A percentile compares a stretch with the other conserved stretches of the same genome.
Conservation (phyloP, 192 early-diverging fungal genomes). For the Coemansia sp. region DNA sequence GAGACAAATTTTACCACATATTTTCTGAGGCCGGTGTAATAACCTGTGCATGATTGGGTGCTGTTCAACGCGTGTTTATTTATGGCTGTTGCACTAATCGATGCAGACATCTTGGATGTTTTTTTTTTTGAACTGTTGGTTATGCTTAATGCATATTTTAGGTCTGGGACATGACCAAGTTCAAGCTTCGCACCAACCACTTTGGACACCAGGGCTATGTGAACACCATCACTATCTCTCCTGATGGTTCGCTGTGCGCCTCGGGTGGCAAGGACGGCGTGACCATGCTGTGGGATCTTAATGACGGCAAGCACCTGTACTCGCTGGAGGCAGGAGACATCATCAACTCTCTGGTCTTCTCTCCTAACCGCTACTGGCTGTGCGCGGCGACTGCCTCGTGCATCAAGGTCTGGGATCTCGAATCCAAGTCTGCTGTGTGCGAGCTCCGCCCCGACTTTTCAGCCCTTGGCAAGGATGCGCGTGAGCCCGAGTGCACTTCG, state of each 20-base stretch:
- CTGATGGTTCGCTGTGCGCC: slow-evolving; percentile 99
- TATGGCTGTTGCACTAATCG: not conserved
- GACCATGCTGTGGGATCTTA: slow-evolving; percentile 99
- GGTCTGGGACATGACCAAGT: slow-evolving; percentile 99
- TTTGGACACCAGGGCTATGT: slow-evolving; percentile 98
- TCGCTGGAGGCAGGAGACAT: slow-evolving; percentile 92
- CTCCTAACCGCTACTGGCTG: slow-evolving; percentile 99
- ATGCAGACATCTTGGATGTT: too few species aligned
- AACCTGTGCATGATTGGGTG: not conserved
- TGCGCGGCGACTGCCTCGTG: slow-evolving; percentile 92
- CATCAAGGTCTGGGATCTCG: slow-evolving; percentile 99
- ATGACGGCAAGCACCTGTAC: slow-evolving; percentile 99
- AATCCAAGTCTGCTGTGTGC: slow-evolving; percentile 96
- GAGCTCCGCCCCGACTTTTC: slow-evolving; percentile 79
- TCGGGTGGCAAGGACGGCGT: slow-evolving; percentile 99
- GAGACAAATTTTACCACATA: slow-evolving; percentile 59
- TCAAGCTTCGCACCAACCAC: slow-evolving; percentile 99
- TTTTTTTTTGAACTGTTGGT: too few species aligned
- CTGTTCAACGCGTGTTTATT: not conserved
- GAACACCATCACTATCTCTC: slow-evolving; percentile 97
- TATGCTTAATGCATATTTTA: slow-evolving; percentile 23
- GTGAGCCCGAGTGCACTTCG: slow-evolving; percentile 86
- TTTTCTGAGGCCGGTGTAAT: slow-evolving; percentile 10
- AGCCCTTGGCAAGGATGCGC: slow-evolving; percentile 71
- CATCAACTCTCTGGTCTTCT: slow-evolving; percentile 98